Percentiles rank a stretch among this genome's conserved stretches.
Evolutionary conservation across 768 basidiomycete species (phyloP).

Genomic region (Gelatoporia subvermispora): DNA sequence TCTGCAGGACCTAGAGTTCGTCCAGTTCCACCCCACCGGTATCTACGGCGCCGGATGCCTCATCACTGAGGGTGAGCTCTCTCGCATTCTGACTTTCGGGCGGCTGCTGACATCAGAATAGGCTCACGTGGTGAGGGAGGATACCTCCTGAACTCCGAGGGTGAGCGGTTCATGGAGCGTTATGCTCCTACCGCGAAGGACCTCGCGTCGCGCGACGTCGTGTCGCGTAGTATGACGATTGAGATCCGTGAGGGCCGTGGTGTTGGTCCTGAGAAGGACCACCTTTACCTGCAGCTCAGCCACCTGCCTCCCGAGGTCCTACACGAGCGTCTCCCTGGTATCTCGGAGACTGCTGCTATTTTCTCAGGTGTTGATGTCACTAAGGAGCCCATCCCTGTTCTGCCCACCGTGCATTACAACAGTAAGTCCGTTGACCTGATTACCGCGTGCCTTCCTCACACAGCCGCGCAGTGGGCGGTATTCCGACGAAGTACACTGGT

Average conservation of each 20-base stretch:
- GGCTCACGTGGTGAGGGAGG: slow-evolving; percentile 99
- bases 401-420: slow-evolving; percentile 98
- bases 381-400: slow-evolving; percentile 97
- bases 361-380: slow-evolving; percentile 99
- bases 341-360: slow-evolving; percentile 98
- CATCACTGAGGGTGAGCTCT: slow-evolving; percentile 86
- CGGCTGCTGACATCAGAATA: slow-evolving; percentile 24
- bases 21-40: slow-evolving; percentile 99
- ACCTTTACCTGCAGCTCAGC: slow-evolving; percentile 93
- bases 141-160: slow-evolving; percentile 95
- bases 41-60: slow-evolving; percentile 99
- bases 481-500: slow-evolving; percentile 97
- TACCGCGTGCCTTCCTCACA: no score
- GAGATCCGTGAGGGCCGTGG: slow-evolving; percentile 99
- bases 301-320: slow-evolving; percentile 95
- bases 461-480: slow-evolving; percentile 81
- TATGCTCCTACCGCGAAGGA: slow-evolving; percentile 99
- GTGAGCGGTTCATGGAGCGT: slow-evolving; percentile 99
- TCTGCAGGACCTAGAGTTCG: slow-evolving; percentile 95
- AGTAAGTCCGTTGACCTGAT: slow-evolving; percentile 48
- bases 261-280: slow-evolving; percentile 97
- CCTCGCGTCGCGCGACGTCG: slow-evolving; percentile 98
- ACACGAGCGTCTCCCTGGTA: slow-evolving; percentile 95
- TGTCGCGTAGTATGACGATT: slow-evolving; percentile 98
- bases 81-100: neutral